Conservation (phyloP, 73 alveolate genomes). For the Tetrahymena borealis region DNA sequence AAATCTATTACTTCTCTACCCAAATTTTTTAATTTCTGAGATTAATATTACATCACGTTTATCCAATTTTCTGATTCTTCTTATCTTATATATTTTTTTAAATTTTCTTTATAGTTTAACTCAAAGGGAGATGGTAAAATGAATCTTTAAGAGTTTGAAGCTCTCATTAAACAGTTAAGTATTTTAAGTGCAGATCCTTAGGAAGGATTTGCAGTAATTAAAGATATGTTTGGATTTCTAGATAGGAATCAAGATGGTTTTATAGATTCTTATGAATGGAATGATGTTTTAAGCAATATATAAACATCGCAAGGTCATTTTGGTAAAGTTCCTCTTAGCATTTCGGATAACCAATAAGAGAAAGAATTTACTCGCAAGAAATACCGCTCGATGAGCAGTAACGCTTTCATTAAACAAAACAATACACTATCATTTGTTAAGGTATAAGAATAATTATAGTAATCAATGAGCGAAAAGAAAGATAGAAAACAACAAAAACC, state of each 20-base stretch:
- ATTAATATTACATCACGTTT: not conserved
- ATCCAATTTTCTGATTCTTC: not conserved
- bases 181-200: conserved; percentile 65
- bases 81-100: not conserved
- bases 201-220: conserved; percentile 84
- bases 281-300: conserved; percentile 53
- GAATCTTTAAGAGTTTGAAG: conserved; percentile 50
- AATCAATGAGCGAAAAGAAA: not conserved
- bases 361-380: not conserved
- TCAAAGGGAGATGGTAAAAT: conserved; percentile 52
- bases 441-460: not conserved
- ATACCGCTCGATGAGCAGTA: not conserved
- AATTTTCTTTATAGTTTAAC: conserved; percentile 36
- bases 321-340: not conserved
- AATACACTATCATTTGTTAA: not conserved
- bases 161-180: conserved; percentile 54
- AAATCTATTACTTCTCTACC: too few relatives aligned
- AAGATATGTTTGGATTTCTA: conserved; percentile 80
- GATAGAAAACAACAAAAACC: not conserved
- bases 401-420: not conserved
- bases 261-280: conserved; percentile 87
- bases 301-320: not conserved
- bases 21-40: not conserved
- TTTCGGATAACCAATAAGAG: too few relatives aligned
- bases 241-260: conserved; percentile 93